Evolutionary conservation across 2,329 filamentous ascomycete species (phyloP).

Genomic region (Acarospora socialis): DNA sequence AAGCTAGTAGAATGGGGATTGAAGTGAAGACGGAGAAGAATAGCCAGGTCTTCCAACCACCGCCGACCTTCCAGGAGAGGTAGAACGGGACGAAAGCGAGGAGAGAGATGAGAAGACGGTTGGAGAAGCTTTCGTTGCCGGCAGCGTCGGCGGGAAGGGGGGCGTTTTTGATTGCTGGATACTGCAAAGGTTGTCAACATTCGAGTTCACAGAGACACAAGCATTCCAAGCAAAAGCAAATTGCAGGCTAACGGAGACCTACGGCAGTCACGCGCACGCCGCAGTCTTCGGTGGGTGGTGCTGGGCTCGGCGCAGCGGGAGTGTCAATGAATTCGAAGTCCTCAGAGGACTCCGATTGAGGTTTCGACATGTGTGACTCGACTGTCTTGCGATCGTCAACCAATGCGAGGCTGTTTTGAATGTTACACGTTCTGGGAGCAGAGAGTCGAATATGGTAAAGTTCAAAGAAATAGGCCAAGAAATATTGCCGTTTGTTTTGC

Average conservation of each 20-base stretch:
- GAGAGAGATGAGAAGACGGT: conserved; percentile 56
- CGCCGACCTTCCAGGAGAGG: conserved; percentile 67
- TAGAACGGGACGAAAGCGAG: conserved; percentile 62
- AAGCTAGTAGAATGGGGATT: conserved; percentile 14
- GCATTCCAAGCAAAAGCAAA: conserved; percentile 4
- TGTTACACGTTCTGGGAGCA: no score
- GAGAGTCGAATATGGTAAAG: no score
- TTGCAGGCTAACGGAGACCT: conserved; percentile 20
- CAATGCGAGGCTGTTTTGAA: no score
- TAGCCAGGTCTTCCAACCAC: conserved; percentile 73
- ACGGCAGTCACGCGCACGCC: conserved; percentile 49
- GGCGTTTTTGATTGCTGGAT: conserved; percentile 80
- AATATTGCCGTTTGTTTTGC: no score
- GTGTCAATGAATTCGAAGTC: conserved; percentile 44
- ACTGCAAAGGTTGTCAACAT: conserved; percentile 37
- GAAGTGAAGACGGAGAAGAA: conserved; percentile 63
- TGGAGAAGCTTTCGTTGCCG: conserved; percentile 77
- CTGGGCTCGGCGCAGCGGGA: conserved; percentile 39
- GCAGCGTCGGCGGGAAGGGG: conserved; percentile 82
- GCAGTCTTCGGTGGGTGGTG: conserved; percentile 38
- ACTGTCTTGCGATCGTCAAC: no score
- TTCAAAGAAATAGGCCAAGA: no score
- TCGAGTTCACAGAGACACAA: background rate
- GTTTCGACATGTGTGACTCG: conserved; percentile 27
- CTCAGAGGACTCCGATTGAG: conserved; percentile 31